A percentile compares a stretch with the other conserved stretches of the same genome.
These are phyloP conservation scores for Ilyonectria mors-panacis DNA, from an alignment of 2,329 filamentous ascomycete genomes.

Conservation along the genomic window DNA sequence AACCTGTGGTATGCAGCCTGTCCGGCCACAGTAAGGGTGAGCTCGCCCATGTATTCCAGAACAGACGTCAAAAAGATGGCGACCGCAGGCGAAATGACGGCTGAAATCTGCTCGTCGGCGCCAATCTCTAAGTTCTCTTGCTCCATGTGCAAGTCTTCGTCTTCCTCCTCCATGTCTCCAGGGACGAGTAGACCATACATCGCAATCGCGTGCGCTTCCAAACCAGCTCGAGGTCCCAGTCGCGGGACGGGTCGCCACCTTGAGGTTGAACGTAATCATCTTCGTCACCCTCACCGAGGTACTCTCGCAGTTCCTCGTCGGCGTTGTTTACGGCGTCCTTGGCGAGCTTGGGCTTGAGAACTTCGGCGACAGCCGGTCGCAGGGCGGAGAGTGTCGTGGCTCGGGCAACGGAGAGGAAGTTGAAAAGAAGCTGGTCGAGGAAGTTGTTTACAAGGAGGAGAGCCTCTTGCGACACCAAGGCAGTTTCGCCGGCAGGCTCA, in stretches of 20 bases:
- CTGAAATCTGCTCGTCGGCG: slow-evolving; percentile 71
- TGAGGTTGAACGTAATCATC: slow-evolving; percentile 76
- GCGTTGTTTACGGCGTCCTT: slow-evolving; percentile 86
- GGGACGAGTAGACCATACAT: slow-evolving; percentile 98
- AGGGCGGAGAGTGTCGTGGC: slow-evolving; percentile 83
- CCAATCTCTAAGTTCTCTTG: slow-evolving; percentile 79
- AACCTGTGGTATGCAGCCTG: slow-evolving; percentile 84
- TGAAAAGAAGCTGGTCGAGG: slow-evolving; percentile 93
- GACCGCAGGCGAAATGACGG: slow-evolving; percentile 87
- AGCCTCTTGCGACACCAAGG: slow-evolving; percentile 80
- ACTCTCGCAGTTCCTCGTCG: slow-evolving; percentile 89
- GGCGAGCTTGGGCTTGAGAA: slow-evolving; percentile 90
- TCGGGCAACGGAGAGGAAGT: slow-evolving; percentile 84
- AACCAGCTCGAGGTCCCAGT: slow-evolving; percentile 92
- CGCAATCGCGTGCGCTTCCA: slow-evolving; percentile 95
- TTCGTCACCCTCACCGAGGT: slow-evolving; percentile 84
- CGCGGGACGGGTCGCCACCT: slow-evolving; percentile 63
- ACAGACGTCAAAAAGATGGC: slow-evolving; percentile 97
- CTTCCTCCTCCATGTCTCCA: slow-evolving; percentile 97
- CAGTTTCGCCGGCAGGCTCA: slow-evolving; percentile 76
- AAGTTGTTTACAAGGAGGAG: slow-evolving; percentile 90
- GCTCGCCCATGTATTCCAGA: slow-evolving; percentile 93
- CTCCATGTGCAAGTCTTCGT: slow-evolving; percentile 91
- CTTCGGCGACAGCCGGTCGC: slow-evolving; percentile 86
- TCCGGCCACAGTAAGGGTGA: slow-evolving; percentile 88